A percentile compares a stretch with the other conserved stretches of the same genome.
Conservation (phyloP, 805 yeast species). For the Nakazawaea ernobii region DNA sequence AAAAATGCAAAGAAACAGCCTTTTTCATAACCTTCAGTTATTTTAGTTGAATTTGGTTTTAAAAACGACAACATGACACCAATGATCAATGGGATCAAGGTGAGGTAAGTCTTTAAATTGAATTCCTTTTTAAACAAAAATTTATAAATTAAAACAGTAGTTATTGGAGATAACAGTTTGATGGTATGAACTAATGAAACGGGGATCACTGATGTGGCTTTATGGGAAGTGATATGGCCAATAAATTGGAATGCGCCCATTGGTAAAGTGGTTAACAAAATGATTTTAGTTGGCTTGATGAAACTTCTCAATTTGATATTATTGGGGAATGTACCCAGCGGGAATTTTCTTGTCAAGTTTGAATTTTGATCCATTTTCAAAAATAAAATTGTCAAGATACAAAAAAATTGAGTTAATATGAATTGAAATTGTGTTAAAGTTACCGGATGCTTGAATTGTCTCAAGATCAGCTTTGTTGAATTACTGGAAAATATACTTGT, state of each 20-base stretch:
- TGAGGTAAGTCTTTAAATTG: conserved; percentile 61
- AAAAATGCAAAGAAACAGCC: conserved; percentile 48
- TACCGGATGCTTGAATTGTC: conserved; percentile 71
- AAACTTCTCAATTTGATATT: conserved; percentile 30
- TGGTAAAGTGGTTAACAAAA: conserved; percentile 70
- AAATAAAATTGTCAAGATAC: conserved; percentile 37
- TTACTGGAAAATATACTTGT: conserved; percentile 78
- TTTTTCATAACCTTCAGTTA: conserved; percentile 22
- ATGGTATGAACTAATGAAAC: conserved; percentile 94
- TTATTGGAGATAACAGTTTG: conserved; percentile 85
- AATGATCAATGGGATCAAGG: conserved; percentile 69
- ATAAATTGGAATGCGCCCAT: conserved; percentile 92
- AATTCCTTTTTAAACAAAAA: conserved; percentile 53
- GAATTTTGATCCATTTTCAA: conserved; percentile 27
- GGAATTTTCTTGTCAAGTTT: conserved; percentile 28
- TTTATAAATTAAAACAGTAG: conserved; percentile 78
- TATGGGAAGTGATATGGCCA: conserved; percentile 88
- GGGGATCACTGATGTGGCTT: conserved; percentile 87
- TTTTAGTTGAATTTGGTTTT: conserved; percentile 9
- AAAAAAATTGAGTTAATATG: conserved; percentile 58
- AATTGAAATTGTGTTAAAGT: conserved; percentile 88
- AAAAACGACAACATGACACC: conserved; percentile 86
- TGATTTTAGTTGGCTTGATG: conserved; percentile 45
- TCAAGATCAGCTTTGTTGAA: conserved; percentile 71
- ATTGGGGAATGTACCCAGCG: conserved; percentile 45